phyloP scores from a whole-genome alignment of 2,329 filamentous ascomycete species.

The Aspergillus hortae region DNA sequence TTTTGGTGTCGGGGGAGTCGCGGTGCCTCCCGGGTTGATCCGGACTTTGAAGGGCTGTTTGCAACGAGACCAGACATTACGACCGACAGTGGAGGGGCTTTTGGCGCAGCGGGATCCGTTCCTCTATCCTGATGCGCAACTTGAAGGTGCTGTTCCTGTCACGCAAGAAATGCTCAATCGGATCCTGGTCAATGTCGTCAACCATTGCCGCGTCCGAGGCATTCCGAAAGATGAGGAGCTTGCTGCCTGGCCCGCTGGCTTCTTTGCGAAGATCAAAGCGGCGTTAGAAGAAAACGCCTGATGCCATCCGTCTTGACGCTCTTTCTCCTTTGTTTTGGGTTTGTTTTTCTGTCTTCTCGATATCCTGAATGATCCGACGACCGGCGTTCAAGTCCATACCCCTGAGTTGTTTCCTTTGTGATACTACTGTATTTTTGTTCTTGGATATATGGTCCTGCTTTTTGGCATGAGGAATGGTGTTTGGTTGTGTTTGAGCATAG shows the following conservation, averaged over 20 bases:
- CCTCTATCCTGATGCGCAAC: conserved; percentile 53
- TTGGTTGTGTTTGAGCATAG: conserved; percentile 15
- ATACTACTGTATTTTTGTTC: conserved; percentile 4
- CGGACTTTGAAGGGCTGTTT: conserved; percentile 57
- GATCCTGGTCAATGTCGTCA: conserved; percentile 58
- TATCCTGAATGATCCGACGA: conserved; percentile 26
- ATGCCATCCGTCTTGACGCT: conserved; percentile 21
- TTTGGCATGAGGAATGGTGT: conserved; percentile 9
- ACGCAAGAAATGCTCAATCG: conserved; percentile 58
- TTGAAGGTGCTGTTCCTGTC: conserved; percentile 47
- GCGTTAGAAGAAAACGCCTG: conserved; percentile 40
- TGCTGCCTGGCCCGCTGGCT: conserved; percentile 45
- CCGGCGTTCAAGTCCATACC: conserved; percentile 12
- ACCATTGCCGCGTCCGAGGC: conserved; percentile 56
- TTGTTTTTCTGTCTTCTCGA: conserved; percentile 15
- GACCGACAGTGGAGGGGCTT: conserved; percentile 57
- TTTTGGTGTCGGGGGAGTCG: conserved; percentile 45
- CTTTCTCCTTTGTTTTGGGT: conserved; percentile 20
- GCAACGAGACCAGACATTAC: conserved; percentile 53
- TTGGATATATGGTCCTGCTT: conserved; percentile 10
- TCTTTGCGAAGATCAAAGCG: conserved; percentile 47
- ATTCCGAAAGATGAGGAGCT: conserved; percentile 56
- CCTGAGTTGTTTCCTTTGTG: conserved; percentile 16
- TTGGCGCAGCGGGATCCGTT: conserved; percentile 55
- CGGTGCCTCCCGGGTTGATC: conserved; percentile 54